Conservation (phyloP, 176 grass and related monocot species). For the Canna indica region DNA sequence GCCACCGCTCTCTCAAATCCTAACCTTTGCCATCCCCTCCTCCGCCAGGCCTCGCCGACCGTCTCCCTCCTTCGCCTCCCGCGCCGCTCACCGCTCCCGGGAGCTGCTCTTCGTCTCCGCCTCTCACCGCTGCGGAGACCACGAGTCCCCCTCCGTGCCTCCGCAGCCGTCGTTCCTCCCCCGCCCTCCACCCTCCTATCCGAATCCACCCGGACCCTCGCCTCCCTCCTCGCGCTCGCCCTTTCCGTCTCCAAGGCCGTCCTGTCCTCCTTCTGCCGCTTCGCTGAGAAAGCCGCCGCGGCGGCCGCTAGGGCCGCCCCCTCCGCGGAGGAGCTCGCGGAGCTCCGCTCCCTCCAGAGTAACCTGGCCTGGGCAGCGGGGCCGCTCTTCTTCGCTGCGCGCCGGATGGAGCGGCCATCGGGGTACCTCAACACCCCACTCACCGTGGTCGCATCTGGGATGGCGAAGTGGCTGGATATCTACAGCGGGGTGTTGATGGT, state of each 20-base stretch:
- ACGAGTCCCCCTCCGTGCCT: background rate
- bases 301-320: constrained; percentile 23
- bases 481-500: constrained; percentile 84
- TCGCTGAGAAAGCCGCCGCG: constrained; percentile 15
- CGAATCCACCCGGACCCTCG: constrained; percentile 16
- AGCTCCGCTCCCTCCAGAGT: constrained; percentile 31
- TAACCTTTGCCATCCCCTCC: constrained; percentile 13
- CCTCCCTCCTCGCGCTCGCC: constrained; percentile 18
- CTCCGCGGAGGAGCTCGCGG: constrained; percentile 29
- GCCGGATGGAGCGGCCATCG: constrained; percentile 22
- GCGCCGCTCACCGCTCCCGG: background rate
- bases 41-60: background rate
- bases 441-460: constrained; percentile 58
- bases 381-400: constrained; percentile 49
- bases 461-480: constrained; percentile 80
- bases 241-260: constrained; percentile 10
- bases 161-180: background rate
- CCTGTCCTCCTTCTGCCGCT: background rate
- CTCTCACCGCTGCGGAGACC: background rate
- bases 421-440: constrained; percentile 45
- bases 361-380: constrained; percentile 28
- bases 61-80: constrained; percentile 8
- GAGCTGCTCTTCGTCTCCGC: background rate
- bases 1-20: constrained; percentile 16
- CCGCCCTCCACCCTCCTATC: constrained; percentile 9